Evolutionary conservation across 345 rosid genomes (phyloP), one percentile per base, ranked within the genome.

Genomic region (Populus pruinosa): DNA sequence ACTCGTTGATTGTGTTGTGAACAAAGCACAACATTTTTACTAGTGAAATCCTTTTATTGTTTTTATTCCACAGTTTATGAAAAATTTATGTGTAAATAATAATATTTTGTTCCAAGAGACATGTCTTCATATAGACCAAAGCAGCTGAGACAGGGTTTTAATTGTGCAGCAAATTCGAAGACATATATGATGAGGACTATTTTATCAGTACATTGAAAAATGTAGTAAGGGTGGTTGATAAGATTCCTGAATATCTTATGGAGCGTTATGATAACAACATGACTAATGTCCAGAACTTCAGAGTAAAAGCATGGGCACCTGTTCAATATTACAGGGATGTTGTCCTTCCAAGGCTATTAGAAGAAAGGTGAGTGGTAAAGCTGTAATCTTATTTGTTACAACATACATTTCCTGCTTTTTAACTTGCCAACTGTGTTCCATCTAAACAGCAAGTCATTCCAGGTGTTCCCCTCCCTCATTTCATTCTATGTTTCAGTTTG

Each of bases 251-350:
- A 67, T 94, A 92, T 72, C 71, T 94, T 77, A 96, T 94, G 99
- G 99, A 94, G 80, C 97, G 99, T 47, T 96, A 91, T 91, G 97
- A 91, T 88, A 70, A 76, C 79, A 94, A 94, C 76, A 79, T 96
- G 92, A 88, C 86, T 79, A 92, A 96, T 85, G 98, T 94, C 76
- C 92, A 86, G 91, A 96, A 96, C 92, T 96, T 96, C 85, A 90
- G 90, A 89, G 88, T 96, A 59, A 92, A 96, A 90, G 99, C 99
- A 64, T 96, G 97, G 99, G 91, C 99, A 69, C 88, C 98, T 18
- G 84, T 96, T 83, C 89, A 86, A 70, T 96, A 87, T 80, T 96
- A 93, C 77, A 85, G 84, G 85, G 98, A 96, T 88, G 88, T 86
- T 6, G 90, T 96, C 74, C 91, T 94, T 63, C 97, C 99, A 21